Evolutionary conservation across 1,284 basidiomycete species (phyloP).

Genomic region (Cryptococcus sp.): DNA sequence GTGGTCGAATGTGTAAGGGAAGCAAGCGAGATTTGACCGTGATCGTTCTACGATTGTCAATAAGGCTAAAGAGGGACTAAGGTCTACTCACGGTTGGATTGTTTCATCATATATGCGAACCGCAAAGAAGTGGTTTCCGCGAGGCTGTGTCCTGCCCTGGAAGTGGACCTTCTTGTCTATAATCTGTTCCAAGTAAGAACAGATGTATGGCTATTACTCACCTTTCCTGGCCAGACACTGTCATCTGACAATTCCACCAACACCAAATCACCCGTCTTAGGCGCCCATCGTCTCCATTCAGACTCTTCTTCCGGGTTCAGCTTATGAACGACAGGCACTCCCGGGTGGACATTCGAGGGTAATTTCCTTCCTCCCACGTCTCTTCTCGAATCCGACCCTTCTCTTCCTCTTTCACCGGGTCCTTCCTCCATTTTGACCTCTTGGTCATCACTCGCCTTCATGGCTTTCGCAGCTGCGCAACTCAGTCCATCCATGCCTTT

Average conservation of each 20-base stretch:
- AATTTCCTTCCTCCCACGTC: conserved; percentile 3
- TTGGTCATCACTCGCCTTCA: conserved; percentile 18
- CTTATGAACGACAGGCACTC: conserved; percentile 19
- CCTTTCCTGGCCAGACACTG: conserved; percentile 3
- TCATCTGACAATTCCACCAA: conserved; percentile 26
- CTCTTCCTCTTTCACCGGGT: conserved; percentile 1
- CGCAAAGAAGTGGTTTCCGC: conserved; percentile 41
- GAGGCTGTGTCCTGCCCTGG: conserved; percentile 36
- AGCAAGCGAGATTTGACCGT: conserved; percentile 40
- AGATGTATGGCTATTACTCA: background rate
- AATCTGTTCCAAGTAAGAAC: conserved; percentile 16
- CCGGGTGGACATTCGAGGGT: conserved; percentile 25
- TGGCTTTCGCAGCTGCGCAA: conserved; percentile 18
- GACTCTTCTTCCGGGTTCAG: conserved; percentile 29
- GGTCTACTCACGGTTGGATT: conserved; percentile 30
- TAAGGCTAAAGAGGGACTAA: background rate
- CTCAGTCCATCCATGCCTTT: conserved; percentile 40
- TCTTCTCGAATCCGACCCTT: background rate
- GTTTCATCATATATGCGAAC: conserved; percentile 36
- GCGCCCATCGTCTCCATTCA: conserved; percentile 38
- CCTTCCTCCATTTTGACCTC: conserved; percentile 10
- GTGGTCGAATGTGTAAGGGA: conserved; percentile 29
- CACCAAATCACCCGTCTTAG: conserved; percentile 32
- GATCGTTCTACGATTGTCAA: conserved; percentile 18
- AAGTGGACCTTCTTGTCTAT: conserved; percentile 40